These are phyloP conservation scores for Solanum clarkiae DNA, from an alignment of 257 asterid genomes.

Conservation along the genomic window DNA sequence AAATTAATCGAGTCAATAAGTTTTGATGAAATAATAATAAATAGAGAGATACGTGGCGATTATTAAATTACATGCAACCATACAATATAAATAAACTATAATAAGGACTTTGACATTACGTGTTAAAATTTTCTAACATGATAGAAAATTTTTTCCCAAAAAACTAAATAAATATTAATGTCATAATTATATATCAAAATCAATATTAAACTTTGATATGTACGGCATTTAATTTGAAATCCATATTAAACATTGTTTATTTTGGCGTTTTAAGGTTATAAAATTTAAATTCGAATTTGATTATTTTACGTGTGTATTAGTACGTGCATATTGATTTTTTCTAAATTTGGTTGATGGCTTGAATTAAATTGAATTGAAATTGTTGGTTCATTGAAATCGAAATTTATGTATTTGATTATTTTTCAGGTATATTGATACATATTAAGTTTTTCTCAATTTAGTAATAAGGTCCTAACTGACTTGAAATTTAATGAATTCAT, in stretches of 20 bases:
- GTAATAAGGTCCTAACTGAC: neutral
- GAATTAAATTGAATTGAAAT: too few species aligned
- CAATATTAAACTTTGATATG: neutral
- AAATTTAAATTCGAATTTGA: too few species aligned
- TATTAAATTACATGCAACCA: neutral
- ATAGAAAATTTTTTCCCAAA: neutral
- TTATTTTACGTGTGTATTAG: too few species aligned
- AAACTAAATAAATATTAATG: neutral
- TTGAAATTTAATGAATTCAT: neutral
- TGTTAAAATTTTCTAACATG: neutral
- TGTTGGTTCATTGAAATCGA: too few species aligned
- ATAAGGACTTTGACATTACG: neutral
- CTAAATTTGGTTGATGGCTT: too few species aligned
- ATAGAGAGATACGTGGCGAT: neutral
- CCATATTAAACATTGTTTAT: too few species aligned
- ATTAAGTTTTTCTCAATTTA: neutral
- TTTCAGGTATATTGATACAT: too few species aligned
- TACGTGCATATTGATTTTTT: too few species aligned
- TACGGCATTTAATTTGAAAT: neutral
- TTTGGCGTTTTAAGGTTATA: neutral
- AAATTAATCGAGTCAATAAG: neutral
- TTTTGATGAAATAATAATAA: neutral
- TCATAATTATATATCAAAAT: neutral
- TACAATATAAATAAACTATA: neutral
- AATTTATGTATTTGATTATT: too few species aligned